These are phyloP conservation scores for Saccharomyces hybrid DNA, from an alignment of 1,139 yeast species.

Conservation along the genomic window DNA sequence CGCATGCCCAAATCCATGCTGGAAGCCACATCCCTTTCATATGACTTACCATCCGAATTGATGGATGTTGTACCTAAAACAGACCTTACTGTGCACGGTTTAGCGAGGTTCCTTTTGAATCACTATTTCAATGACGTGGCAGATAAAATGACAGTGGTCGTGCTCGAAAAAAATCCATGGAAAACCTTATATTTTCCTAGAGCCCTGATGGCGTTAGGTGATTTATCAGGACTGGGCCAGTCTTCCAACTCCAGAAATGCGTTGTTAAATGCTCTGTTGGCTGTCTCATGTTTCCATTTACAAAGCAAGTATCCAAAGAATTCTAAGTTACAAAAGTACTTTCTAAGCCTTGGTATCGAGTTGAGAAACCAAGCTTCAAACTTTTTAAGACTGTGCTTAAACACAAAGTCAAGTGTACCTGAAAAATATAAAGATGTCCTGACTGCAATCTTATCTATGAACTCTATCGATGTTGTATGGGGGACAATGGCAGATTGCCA, in stretches of 20 bases:
- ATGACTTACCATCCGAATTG: constrained; percentile 13
- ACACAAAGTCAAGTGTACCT: constrained; percentile 29
- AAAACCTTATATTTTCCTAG: constrained; percentile 75
- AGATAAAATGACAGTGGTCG: constrained; percentile 81
- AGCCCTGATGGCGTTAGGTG: constrained; percentile 72
- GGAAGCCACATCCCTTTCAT: constrained; percentile 11
- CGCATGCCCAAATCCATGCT: constrained; percentile 37
- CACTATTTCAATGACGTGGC: constrained; percentile 78
- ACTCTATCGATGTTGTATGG: constrained; percentile 82
- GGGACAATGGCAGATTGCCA: constrained; percentile 87
- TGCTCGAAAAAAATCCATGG: constrained; percentile 75
- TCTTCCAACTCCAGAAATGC: constrained; percentile 76
- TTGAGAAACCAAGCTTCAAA: constrained; percentile 68
- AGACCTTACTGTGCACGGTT: constrained; percentile 57
- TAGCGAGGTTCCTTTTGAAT: constrained; percentile 60
- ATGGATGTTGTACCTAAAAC: constrained; percentile 43
- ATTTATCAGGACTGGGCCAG: constrained; percentile 62
- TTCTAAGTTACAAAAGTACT: constrained; percentile 53
- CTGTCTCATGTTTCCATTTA: constrained; percentile 75
- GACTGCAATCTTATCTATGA: constrained; percentile 81
- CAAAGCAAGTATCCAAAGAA: constrained; percentile 53
- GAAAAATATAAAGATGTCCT: constrained; percentile 81
- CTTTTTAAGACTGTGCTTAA: constrained; percentile 57
- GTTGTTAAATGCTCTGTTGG: constrained; percentile 67
- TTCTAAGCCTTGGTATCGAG: constrained; percentile 63